A percentile compares a stretch with the other conserved stretches of the same genome.
phyloP scores from a whole-genome alignment of 257 asterid species.

The Fraxinus quadrangulata region DNA sequence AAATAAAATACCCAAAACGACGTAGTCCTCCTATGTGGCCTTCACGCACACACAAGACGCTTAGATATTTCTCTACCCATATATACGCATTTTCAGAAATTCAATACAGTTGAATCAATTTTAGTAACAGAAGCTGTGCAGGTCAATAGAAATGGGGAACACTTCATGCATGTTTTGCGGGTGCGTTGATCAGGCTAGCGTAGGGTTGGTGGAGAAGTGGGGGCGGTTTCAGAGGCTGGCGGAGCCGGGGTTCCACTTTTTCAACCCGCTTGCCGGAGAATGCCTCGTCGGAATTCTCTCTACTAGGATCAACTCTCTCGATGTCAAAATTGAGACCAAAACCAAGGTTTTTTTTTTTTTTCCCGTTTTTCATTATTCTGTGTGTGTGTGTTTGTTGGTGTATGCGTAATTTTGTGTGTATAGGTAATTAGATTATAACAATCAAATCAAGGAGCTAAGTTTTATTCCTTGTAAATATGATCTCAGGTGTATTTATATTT shows the following conservation, averaged over 20 bases:
- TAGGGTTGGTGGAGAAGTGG: constrained; percentile 88
- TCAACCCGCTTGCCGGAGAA: constrained; percentile 76
- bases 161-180: constrained; percentile 53
- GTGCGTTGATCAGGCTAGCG: constrained; percentile 84
- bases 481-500: neutral
- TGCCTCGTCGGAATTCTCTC: constrained; percentile 75
- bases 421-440: neutral
- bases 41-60: too few species aligned
- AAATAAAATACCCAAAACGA: too few species aligned
- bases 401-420: neutral
- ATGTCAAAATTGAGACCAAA: constrained; percentile 94
- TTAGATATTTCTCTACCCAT: neutral
- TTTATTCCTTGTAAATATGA: neutral
- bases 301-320: constrained; percentile 88
- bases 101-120: neutral
- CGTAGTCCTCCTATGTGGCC: too few species aligned
- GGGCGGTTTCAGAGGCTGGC: constrained; percentile 84
- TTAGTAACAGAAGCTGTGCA: neutral
- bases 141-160: constrained; percentile 56
- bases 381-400: neutral
- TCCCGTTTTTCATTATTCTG: neutral
- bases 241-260: constrained; percentile 74
- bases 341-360: constrained; percentile 70
- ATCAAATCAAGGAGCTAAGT: neutral
- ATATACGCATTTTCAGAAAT: neutral